Evolutionary conservation across 2,329 filamentous ascomycete species (phyloP).

Genomic region (Talaromyces islandicus): DNA sequence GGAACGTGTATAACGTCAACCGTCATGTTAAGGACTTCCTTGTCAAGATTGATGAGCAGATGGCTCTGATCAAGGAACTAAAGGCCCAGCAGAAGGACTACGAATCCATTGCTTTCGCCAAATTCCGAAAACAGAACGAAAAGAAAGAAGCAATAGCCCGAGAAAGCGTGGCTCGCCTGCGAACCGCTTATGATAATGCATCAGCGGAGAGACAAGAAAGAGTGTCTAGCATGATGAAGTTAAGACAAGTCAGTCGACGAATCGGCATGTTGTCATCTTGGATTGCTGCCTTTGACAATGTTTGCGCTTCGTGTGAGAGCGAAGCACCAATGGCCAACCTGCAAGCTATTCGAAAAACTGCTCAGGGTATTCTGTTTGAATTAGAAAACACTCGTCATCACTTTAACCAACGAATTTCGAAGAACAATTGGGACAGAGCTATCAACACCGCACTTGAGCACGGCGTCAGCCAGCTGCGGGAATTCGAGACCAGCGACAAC

Average conservation of each 20-base stretch:
- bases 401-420: conserved; percentile 75
- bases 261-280: conserved; percentile 83
- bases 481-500: conserved; percentile 60
- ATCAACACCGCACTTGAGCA: conserved; percentile 85
- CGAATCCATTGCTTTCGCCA: conserved; percentile 73
- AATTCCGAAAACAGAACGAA: conserved; percentile 84
- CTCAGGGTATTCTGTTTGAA: conserved; percentile 80
- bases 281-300: conserved; percentile 83
- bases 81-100: conserved; percentile 88
- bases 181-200: conserved; percentile 77
- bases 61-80: conserved; percentile 92
- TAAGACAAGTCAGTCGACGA: conserved; percentile 75
- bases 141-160: conserved; percentile 70
- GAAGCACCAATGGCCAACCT: conserved; percentile 63
- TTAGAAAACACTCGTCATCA: conserved; percentile 86
- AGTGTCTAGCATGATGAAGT: conserved; percentile 70
- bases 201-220: conserved; percentile 72
- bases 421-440: conserved; percentile 77
- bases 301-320: conserved; percentile 66
- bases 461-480: conserved; percentile 69
- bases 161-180: conserved; percentile 75
- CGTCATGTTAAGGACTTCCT: conserved; percentile 98
- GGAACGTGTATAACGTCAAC: conserved; percentile 98
- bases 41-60: conserved; percentile 98
- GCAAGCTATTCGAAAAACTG: conserved; percentile 74